These are phyloP conservation scores for Plasmodium inui DNA, from an alignment of 169 alveolate species.

Conservation along the genomic window DNA sequence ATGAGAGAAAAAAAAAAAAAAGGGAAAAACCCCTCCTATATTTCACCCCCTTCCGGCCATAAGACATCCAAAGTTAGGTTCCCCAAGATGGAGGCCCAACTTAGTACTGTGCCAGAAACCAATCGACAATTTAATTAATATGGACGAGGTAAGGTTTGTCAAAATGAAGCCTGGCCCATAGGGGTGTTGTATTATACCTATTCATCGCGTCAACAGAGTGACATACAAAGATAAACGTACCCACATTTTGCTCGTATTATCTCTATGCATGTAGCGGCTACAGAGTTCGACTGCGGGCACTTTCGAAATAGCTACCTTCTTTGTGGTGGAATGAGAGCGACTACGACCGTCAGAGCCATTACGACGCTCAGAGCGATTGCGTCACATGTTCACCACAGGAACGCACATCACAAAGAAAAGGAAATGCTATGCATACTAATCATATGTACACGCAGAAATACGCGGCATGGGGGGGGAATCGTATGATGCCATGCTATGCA, in stretches of 20 bases:
- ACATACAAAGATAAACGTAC: neutral
- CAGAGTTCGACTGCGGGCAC: neutral
- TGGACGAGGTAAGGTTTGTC: neutral
- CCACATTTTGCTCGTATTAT: neutral
- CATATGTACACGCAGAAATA: neutral
- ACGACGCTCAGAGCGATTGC: neutral
- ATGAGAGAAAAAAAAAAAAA: too few species aligned
- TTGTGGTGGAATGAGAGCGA: neutral
- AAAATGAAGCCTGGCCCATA: neutral
- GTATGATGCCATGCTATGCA: too few species aligned
- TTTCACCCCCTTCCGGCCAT: neutral
- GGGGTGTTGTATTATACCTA: neutral
- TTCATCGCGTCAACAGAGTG: neutral
- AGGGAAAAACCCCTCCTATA: neutral
- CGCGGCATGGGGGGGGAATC: too few species aligned
- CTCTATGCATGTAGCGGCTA: neutral
- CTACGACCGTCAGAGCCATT: neutral
- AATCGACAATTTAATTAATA: neutral
- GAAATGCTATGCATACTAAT: neutral
- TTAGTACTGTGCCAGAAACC: neutral
- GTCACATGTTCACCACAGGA: neutral
- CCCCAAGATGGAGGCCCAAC: neutral
- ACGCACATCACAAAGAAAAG: neutral
- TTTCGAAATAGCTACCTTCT: neutral
- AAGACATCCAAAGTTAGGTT: neutral